Percentiles rank a stretch among this genome's conserved stretches.
phyloP scores from a whole-genome alignment of 1,284 basidiomycete species.

The Ustilago cynodontis region DNA sequence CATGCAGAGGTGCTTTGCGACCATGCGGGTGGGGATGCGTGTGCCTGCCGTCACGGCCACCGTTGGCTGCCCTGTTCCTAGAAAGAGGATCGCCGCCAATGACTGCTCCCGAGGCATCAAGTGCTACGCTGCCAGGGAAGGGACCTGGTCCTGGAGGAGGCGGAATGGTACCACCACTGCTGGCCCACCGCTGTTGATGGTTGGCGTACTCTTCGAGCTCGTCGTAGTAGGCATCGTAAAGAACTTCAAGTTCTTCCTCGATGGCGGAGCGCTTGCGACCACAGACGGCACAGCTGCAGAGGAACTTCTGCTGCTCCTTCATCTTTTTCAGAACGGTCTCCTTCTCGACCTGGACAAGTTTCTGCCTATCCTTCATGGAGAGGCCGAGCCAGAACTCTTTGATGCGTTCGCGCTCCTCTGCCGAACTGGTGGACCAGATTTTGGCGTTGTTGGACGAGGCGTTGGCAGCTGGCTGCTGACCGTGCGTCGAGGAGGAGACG shows the following conservation, averaged over 20 bases:
- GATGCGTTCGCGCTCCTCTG: conserved; percentile 93
- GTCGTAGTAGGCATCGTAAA: conserved; percentile 99
- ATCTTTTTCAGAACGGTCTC: conserved; percentile 96
- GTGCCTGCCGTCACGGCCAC: conserved; percentile 44
- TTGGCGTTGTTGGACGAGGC: conserved; percentile 38
- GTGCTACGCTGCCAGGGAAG: conserved; percentile 95
- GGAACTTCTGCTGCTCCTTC: conserved; percentile 98
- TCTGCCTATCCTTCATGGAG: conserved; percentile 86
- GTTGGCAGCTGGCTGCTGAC: conserved; percentile 32
- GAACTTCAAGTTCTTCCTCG: conserved; percentile 97
- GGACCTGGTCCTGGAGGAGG: conserved; percentile 95
- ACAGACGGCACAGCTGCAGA: conserved; percentile 95
- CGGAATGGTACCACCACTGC: conserved; percentile 84
- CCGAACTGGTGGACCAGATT: conserved; percentile 79
- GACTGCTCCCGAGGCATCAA: conserved; percentile 85
- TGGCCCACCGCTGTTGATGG: conserved; percentile 92
- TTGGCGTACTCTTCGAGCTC: conserved; percentile 98
- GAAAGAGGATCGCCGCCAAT: conserved; percentile 77
- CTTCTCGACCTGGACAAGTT: conserved; percentile 95
- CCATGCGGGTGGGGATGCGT: conserved; percentile 46
- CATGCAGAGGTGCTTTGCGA: conserved; percentile 41
- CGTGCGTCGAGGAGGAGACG: conserved; percentile 70
- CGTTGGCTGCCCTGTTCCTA: conserved; percentile 28
- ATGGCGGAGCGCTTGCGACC: conserved; percentile 96
- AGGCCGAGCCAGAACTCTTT: conserved; percentile 96